These are phyloP conservation scores for Nigrospora osmanthi DNA, from an alignment of 2,329 filamentous ascomycete species.

Conservation along the genomic window DNA sequence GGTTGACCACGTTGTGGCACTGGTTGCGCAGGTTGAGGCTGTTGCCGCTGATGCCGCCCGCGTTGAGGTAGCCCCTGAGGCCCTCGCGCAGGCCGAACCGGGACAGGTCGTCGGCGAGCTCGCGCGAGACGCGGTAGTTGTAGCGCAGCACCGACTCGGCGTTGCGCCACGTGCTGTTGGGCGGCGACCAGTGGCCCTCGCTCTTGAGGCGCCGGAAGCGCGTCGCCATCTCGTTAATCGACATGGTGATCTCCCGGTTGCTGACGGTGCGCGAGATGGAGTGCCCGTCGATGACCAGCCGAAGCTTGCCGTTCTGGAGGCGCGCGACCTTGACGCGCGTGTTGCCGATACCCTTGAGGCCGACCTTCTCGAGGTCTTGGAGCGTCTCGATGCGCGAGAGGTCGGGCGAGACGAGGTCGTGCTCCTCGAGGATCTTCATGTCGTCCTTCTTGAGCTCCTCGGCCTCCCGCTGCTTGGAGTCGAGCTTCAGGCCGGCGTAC, in stretches of 20 bases:
- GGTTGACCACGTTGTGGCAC: slow-evolving; percentile 15
- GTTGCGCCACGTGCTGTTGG: slow-evolving; percentile 32
- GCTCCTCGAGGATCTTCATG: slow-evolving; percentile 31
- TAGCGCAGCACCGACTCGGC: slow-evolving; percentile 24
- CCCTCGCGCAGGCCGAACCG: slow-evolving; percentile 14
- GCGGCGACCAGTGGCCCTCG: slow-evolving; percentile 25
- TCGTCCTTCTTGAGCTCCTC: slow-evolving; percentile 29
- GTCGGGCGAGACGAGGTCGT: slow-evolving; percentile 33
- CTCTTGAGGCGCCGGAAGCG: slow-evolving; percentile 24
- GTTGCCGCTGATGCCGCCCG: neutral
- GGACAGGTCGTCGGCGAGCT: slow-evolving; percentile 22
- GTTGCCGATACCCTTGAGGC: slow-evolving; percentile 27
- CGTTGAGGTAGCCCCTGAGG: neutral
- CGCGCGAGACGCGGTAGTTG: slow-evolving; percentile 20
- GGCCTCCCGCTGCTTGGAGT: slow-evolving; percentile 26
- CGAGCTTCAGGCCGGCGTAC: slow-evolving; percentile 31
- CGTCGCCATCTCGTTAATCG: slow-evolving; percentile 30
- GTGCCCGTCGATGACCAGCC: slow-evolving; percentile 27
- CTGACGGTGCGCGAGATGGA: slow-evolving; percentile 25
- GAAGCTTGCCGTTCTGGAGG: slow-evolving; percentile 36
- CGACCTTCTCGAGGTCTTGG: slow-evolving; percentile 29
- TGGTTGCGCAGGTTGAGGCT: slow-evolving; percentile 1
- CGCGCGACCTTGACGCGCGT: slow-evolving; percentile 29
- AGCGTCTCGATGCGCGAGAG: slow-evolving; percentile 28
- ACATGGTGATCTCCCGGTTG: slow-evolving; percentile 29